These are phyloP conservation scores for Puccinia hordei DNA, from an alignment of 1,284 basidiomycete genomes.

Conservation along the genomic window DNA sequence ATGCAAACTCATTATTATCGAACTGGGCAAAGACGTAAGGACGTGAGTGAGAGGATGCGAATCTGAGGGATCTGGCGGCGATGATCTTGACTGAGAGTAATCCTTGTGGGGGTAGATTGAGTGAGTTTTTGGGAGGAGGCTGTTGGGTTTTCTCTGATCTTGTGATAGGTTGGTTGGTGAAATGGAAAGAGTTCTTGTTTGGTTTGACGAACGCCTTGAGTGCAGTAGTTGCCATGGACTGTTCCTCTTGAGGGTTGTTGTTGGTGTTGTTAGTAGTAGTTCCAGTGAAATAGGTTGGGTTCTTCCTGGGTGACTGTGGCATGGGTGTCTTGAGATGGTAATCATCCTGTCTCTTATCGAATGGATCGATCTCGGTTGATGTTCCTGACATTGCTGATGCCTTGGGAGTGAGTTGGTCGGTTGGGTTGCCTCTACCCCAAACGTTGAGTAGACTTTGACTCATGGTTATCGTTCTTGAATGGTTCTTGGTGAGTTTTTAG, in stretches of 20 bases:
- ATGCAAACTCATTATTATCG: conserved; percentile 98
- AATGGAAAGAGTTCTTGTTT: not conserved
- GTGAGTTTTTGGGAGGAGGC: not conserved
- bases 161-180: conserved; percentile 16
- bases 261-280: not conserved
- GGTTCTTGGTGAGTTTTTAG: no score
- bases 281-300: conserved; percentile 3
- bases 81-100: conserved; percentile 95
- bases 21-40: conserved; percentile 98
- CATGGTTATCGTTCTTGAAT: no score
- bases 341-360: conserved; percentile 62
- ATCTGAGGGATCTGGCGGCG: conserved; percentile 75
- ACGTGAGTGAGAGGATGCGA: conserved; percentile 62
- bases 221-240: conserved; percentile 33
- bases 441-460: conserved; percentile 35
- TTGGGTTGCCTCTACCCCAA: conserved; percentile 58
- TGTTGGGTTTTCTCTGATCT: conserved; percentile 13
- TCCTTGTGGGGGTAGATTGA: conserved; percentile 63
- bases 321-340: conserved; percentile 30
- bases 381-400: conserved; percentile 62
- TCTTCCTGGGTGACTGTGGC: not conserved
- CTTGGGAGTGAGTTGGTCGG: conserved; percentile 73
- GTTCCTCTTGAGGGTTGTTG: not conserved
- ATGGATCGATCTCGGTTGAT: conserved; percentile 69
- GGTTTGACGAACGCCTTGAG: conserved; percentile 32